phyloP scores from a whole-genome alignment of 805 yeast genomes.

The Sugiyamaella smithiae region DNA sequence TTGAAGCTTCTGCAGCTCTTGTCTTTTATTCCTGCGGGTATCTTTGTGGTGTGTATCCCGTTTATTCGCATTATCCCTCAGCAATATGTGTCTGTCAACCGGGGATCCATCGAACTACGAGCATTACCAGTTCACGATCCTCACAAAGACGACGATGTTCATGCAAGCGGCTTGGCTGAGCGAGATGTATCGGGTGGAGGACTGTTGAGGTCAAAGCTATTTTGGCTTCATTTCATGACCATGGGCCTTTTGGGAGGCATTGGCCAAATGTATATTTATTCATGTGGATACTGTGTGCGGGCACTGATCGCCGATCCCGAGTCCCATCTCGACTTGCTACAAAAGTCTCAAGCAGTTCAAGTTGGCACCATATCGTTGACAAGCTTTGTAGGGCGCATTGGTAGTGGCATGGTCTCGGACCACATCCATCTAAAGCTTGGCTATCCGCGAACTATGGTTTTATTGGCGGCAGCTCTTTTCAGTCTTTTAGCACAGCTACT shows the following conservation, averaged over 20 bases:
- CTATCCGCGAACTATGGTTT: constrained; percentile 51
- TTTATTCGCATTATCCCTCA: constrained; percentile 20
- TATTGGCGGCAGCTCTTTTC: constrained; percentile 51
- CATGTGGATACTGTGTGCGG: constrained; percentile 67
- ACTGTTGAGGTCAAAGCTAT: constrained; percentile 18
- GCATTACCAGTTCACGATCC: constrained; percentile 3
- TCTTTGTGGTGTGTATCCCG: constrained; percentile 18
- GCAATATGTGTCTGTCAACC: constrained; percentile 8
- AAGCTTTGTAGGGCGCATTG: constrained; percentile 63
- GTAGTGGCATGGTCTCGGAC: constrained; percentile 66
- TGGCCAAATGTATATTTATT: constrained; percentile 73
- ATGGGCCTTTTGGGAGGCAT: constrained; percentile 60
- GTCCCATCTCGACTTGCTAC: constrained; percentile 7
- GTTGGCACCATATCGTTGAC: constrained; percentile 68
- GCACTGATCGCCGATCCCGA: constrained; percentile 36
- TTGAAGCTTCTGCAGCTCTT: constrained; percentile 20
- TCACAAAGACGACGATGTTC: not conserved
- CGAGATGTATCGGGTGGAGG: constrained; percentile 20
- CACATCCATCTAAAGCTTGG: constrained; percentile 45
- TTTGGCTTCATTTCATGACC: constrained; percentile 31
- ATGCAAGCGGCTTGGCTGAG: not conserved
- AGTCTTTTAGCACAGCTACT: constrained; percentile 50
- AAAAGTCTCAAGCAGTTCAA: constrained; percentile 62
- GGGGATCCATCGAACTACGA: constrained; percentile 13
- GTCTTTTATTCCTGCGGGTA: constrained; percentile 20